Percentiles rank a stretch among this genome's conserved stretches.
Conservation (phyloP, 441 rosid genomes). For the Pelargonium australe region DNA sequence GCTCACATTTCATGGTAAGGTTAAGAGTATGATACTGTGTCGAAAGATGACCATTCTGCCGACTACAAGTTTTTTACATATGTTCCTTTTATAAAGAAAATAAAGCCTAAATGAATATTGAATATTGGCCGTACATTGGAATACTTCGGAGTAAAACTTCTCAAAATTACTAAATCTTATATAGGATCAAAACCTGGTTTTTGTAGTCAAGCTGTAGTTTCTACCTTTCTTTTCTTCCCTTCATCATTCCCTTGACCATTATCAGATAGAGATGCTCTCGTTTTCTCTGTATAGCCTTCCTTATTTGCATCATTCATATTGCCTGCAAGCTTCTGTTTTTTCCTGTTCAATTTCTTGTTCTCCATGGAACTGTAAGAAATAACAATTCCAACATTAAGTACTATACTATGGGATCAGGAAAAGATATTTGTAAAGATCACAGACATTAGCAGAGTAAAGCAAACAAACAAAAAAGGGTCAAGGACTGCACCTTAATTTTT, state of each 20-base stretch:
- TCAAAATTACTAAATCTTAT: not conserved
- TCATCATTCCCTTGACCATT: not conserved
- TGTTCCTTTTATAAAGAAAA: not conserved
- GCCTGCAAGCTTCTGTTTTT: not conserved
- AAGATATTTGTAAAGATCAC: not conserved
- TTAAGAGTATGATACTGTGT: not conserved
- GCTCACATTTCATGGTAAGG: not conserved
- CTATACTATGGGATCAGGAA: not conserved
- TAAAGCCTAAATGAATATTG: not conserved
- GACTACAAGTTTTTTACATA: not conserved
- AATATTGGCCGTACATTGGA: not conserved
- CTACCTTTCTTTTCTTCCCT: not conserved
- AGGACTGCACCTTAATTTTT: not conserved
- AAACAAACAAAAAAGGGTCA: not conserved
- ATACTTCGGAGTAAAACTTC: not conserved
- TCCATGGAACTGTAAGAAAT: not conserved
- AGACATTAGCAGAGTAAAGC: not conserved
- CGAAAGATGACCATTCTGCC: not conserved
- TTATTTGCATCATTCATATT: not conserved
- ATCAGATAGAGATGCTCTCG: not conserved
- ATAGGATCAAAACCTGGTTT: not conserved
- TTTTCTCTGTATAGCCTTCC: not conserved
- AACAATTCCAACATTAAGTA: not conserved
- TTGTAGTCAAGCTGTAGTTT: constrained; percentile 4
- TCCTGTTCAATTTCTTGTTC: not conserved